A percentile compares a stretch with the other conserved stretches of the same genome.
phyloP scores from a whole-genome alignment of 768 basidiomycete species.

The Mycena alexandri region DNA sequence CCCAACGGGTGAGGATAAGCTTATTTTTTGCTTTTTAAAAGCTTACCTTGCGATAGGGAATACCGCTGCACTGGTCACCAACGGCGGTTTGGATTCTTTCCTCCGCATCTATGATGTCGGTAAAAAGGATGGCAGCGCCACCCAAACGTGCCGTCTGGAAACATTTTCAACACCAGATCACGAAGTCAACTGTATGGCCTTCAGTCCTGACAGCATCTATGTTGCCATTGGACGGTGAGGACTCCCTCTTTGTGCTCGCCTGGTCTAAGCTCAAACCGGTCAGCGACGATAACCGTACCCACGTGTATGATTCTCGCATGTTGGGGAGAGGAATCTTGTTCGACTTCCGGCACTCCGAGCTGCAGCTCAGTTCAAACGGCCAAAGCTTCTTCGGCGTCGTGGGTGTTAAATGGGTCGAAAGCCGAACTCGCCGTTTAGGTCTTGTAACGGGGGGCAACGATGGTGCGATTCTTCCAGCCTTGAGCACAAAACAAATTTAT shows the following conservation, averaged over 20 bases:
- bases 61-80: constrained; percentile 50
- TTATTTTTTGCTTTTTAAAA: background rate
- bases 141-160: constrained; percentile 49
- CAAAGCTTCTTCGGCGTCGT: constrained; percentile 62
- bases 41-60: constrained; percentile 26
- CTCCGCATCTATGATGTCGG: constrained; percentile 68
- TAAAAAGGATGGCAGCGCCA: constrained; percentile 45
- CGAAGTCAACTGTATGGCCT: constrained; percentile 64
- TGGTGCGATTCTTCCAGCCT: constrained; percentile 54
- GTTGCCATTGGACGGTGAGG: constrained; percentile 65
- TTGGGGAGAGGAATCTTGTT: constrained; percentile 60
- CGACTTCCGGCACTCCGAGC: constrained; percentile 59
- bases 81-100: constrained; percentile 35
- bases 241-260: background rate
- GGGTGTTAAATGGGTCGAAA: constrained; percentile 66
- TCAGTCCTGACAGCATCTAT: constrained; percentile 72
- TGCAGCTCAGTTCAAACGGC: constrained; percentile 46
- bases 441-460: constrained; percentile 75
- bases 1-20: constrained; percentile 53
- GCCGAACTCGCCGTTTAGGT: constrained; percentile 54
- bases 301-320: constrained; percentile 75
- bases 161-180: constrained; percentile 49
- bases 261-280: background rate
- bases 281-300: constrained; percentile 63
- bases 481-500: background rate